Evolutionary conservation across 2,329 filamentous ascomycete species (phyloP).

Genomic region (Fusarium subglutinans): DNA sequence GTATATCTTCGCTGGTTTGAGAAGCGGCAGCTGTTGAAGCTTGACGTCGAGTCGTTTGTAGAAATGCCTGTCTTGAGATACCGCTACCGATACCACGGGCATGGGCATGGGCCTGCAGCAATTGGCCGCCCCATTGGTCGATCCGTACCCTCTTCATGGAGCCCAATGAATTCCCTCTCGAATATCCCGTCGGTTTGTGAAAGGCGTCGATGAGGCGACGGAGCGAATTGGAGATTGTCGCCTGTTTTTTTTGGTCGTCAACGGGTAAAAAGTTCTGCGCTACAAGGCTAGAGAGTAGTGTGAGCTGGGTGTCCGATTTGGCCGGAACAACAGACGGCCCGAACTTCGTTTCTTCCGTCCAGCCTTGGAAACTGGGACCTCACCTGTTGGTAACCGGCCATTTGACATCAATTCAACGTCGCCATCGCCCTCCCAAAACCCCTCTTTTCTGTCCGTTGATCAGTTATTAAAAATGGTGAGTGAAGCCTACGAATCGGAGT

Average conservation of each 20-base stretch:
- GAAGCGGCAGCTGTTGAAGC: constrained; percentile 47
- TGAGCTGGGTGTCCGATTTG: constrained; percentile 40
- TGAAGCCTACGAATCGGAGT: neutral
- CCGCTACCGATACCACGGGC: constrained; percentile 21
- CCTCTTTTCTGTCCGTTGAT: constrained; percentile 47
- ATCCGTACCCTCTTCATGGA: constrained; percentile 56
- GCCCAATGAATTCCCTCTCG: constrained; percentile 32
- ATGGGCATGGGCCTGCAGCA: constrained; percentile 47
- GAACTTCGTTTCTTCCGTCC: constrained; percentile 22
- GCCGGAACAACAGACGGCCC: constrained; percentile 42
- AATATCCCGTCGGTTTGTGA: constrained; percentile 14
- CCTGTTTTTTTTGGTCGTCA: constrained; percentile 29
- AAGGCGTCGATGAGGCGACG: constrained; percentile 23
- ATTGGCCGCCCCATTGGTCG: constrained; percentile 53
- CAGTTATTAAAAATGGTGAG: constrained; percentile 66
- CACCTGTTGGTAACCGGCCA: constrained; percentile 24
- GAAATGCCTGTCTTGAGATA: constrained; percentile 35
- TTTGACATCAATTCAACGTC: constrained; percentile 37
- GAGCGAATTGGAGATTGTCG: constrained; percentile 15
- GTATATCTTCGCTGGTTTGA: constrained; percentile 36
- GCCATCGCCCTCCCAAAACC: constrained; percentile 44
- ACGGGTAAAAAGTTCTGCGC: constrained; percentile 51
- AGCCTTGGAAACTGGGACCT: constrained; percentile 26
- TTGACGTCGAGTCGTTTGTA: constrained; percentile 33
- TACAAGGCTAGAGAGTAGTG: constrained; percentile 45